These are phyloP conservation scores for Fragosphaeria purpurea DNA, from an alignment of 2,329 filamentous ascomycete species.

Conservation along the genomic window DNA sequence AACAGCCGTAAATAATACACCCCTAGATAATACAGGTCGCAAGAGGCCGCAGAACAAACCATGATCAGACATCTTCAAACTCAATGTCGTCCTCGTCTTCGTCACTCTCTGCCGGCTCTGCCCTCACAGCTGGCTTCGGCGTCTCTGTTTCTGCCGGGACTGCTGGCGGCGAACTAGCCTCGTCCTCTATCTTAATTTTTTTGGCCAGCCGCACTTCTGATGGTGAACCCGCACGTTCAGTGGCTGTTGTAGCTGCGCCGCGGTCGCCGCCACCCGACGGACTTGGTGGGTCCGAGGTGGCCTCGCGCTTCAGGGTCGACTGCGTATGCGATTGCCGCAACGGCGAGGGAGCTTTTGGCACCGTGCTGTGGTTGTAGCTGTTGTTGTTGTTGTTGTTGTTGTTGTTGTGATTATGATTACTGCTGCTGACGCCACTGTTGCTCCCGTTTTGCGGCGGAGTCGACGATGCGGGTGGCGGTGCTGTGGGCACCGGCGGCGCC, in stretches of 20 bases:
- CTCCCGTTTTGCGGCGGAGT: no score
- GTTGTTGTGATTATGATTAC: neutral
- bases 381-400: neutral
- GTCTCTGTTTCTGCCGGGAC: neutral
- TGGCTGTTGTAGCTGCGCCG: neutral
- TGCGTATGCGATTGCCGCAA: conserved; percentile 18
- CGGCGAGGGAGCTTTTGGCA: conserved; percentile 17
- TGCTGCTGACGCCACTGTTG: neutral
- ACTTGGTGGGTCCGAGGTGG: conserved; percentile 17
- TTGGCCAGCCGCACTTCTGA: conserved; percentile 43
- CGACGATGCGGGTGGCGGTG: neutral
- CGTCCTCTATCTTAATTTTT: conserved; percentile 49
- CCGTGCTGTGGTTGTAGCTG: conserved; percentile 1
- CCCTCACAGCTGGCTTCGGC: conserved; percentile 13
- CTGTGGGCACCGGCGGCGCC: conserved; percentile 11
- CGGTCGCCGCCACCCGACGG: conserved; percentile 2
- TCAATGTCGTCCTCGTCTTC: conserved; percentile 45
- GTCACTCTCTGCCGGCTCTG: conserved; percentile 34
- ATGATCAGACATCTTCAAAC: conserved; percentile 44
- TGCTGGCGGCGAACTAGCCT: conserved; percentile 11
- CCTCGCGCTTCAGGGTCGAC: conserved; percentile 24
- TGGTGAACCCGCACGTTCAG: conserved; percentile 4
- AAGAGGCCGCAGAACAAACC: no score
- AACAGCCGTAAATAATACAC: no score
- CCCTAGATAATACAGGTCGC: no score